Conservation (phyloP, 305 asterid species). For the Plantago coronopus region DNA sequence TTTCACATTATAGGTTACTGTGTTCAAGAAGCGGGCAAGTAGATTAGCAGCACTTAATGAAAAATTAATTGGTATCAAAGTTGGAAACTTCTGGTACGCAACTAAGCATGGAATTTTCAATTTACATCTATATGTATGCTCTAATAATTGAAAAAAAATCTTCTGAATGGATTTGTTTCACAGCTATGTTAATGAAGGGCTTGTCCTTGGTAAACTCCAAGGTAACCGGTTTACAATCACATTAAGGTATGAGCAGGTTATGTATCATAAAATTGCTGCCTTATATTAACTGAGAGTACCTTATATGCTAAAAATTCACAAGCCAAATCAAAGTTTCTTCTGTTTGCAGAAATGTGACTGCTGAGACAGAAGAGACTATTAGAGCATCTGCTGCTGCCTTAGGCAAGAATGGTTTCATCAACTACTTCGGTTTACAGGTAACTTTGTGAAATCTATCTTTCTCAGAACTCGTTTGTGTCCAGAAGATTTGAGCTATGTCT, state of each 20-base stretch:
- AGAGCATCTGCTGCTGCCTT: slow-evolving; percentile 67
- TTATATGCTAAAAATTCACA: slow-evolving; percentile 11
- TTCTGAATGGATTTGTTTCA: slow-evolving; percentile 19
- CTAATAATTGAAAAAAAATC: slow-evolving; percentile 20
- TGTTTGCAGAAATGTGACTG: slow-evolving; percentile 63
- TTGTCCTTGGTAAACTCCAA: slow-evolving; percentile 85
- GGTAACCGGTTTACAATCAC: slow-evolving; percentile 91
- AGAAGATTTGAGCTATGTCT: neutral
- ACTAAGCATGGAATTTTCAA: slow-evolving; percentile 15
- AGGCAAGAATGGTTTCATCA: slow-evolving; percentile 76
- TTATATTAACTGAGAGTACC: slow-evolving; percentile 9
- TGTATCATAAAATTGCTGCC: slow-evolving; percentile 11
- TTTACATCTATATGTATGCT: slow-evolving; percentile 16
- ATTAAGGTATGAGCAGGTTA: slow-evolving; percentile 47
- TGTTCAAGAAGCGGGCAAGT: slow-evolving; percentile 84
- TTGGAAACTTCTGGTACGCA: slow-evolving; percentile 92
- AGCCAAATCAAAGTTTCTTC: slow-evolving; percentile 18
- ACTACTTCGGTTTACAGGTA: slow-evolving; percentile 96
- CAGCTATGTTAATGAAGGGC: slow-evolving; percentile 90
- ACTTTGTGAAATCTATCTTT: slow-evolving; percentile 8
- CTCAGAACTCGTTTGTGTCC: neutral
- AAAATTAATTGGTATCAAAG: slow-evolving; percentile 75
- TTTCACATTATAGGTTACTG: slow-evolving; percentile 62
- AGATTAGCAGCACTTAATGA: slow-evolving; percentile 74
- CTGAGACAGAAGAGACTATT: slow-evolving; percentile 71